Conservation (phyloP, 2,329 filamentous ascomycete genomes). For the Epichloe brachyelytri region DNA sequence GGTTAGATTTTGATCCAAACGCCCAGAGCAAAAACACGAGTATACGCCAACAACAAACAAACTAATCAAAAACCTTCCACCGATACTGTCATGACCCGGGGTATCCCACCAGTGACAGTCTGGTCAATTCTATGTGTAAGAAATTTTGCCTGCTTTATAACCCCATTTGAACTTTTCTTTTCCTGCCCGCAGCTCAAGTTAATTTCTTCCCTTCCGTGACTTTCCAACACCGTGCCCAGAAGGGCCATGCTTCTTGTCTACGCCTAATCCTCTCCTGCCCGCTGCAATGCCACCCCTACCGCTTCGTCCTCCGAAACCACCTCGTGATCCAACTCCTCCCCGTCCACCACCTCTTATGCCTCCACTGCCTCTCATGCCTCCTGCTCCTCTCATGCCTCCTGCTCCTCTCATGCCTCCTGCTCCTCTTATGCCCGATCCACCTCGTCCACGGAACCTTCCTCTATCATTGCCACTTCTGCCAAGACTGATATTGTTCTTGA, state of each 20-base stretch:
- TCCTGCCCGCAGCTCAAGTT: background rate
- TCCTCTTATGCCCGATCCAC: background rate
- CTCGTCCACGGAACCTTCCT: constrained; percentile 18
- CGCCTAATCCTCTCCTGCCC: constrained; percentile 36
- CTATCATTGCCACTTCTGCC: constrained; percentile 18
- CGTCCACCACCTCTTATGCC: constrained; percentile 20
- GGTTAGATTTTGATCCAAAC: no score
- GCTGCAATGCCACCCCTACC: constrained; percentile 34
- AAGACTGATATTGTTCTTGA: constrained; percentile 37
- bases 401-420: constrained; percentile 15
- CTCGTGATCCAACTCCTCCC: constrained; percentile 10
- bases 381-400: constrained; percentile 12
- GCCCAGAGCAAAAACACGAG: no score
- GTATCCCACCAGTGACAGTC: background rate
- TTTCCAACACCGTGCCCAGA: constrained; percentile 29
- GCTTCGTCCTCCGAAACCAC: constrained; percentile 26
- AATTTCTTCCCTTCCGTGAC: constrained; percentile 16
- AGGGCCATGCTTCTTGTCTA: constrained; percentile 33
- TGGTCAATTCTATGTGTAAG: background rate
- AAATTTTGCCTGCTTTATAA: background rate
- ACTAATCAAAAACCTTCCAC: background rate
- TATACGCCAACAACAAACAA: background rate
- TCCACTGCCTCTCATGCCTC: constrained; percentile 14
- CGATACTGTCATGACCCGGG: background rate
- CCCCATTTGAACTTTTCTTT: background rate